Percentiles rank a stretch among this genome's conserved stretches.
These are phyloP conservation scores for Fusarium sublunatum DNA, from an alignment of 2,329 filamentous ascomycete genomes.

Conservation along the genomic window DNA sequence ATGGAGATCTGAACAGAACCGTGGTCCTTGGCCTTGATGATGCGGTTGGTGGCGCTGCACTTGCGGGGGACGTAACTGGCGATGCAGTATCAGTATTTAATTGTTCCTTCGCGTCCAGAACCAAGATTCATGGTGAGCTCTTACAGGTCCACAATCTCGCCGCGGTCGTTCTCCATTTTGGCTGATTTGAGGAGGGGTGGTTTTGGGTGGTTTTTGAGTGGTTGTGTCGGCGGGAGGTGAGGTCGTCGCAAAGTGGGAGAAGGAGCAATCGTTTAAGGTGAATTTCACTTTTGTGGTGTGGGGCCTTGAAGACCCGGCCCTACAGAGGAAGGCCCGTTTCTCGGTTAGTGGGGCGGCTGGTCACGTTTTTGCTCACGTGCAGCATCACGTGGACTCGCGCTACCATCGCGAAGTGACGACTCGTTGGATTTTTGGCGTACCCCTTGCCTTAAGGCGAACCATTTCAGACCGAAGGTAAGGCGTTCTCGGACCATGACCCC, in stretches of 20 bases:
- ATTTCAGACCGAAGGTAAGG: slow-evolving; percentile 22
- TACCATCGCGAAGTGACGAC: slow-evolving; percentile 29
- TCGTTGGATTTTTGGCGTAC: slow-evolving; percentile 28
- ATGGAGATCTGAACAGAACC: slow-evolving; percentile 96
- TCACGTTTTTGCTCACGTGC: slow-evolving; percentile 46
- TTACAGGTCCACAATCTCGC: slow-evolving; percentile 99
- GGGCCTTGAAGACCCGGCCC: slow-evolving; percentile 20
- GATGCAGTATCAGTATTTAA: slow-evolving; percentile 46
- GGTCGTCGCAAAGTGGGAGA: slow-evolving; percentile 46
- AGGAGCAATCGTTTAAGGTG: slow-evolving; percentile 23
- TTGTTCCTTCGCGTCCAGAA: slow-evolving; percentile 29
- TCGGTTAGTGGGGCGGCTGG: slow-evolving; percentile 44
- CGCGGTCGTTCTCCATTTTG: slow-evolving; percentile 99
- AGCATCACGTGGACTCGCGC: slow-evolving; percentile 50
- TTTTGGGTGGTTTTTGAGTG: slow-evolving; percentile 48
- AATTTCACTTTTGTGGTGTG: slow-evolving; percentile 46
- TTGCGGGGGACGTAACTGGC: slow-evolving; percentile 96
- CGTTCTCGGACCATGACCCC: slow-evolving; percentile 28
- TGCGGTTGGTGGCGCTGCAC: slow-evolving; percentile 98
- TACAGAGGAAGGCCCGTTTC: slow-evolving; percentile 3
- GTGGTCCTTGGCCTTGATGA: slow-evolving; percentile 99
- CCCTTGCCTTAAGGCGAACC: slow-evolving; percentile 27
- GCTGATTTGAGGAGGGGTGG: slow-evolving; percentile 51
- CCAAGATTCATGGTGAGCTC: slow-evolving; percentile 51
- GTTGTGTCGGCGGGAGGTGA: slow-evolving; percentile 47